Evolutionary conservation across 352 stramenopile genomes (phyloP).

Genomic region (Saprolegnia diclina): DNA sequence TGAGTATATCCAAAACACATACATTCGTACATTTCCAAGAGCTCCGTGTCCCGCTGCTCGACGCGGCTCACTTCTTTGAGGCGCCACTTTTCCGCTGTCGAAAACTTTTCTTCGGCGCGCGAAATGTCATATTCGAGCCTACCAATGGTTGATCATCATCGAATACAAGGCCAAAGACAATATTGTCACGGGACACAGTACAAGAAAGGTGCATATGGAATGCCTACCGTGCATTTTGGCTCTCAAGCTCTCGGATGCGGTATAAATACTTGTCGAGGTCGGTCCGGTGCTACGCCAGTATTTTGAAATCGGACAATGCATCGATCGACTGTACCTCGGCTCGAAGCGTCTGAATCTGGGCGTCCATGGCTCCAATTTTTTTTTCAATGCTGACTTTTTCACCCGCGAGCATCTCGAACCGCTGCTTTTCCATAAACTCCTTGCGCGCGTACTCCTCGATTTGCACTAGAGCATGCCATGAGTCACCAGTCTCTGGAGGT

Average conservation of each 20-base stretch:
- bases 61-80: conserved; percentile 45
- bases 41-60: conserved; percentile 44
- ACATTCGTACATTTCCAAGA: conserved; percentile 33
- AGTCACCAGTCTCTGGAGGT: background rate
- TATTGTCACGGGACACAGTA: no score
- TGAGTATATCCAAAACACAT: background rate
- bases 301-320: background rate
- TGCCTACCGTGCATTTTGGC: conserved; percentile 38
- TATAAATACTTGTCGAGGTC: conserved; percentile 46
- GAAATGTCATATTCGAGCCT: conserved; percentile 40
- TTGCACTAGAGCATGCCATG: conserved; percentile 27
- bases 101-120: conserved; percentile 42
- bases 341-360: conserved; percentile 30
- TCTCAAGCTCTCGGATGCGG: conserved; percentile 43
- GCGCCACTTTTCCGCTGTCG: conserved; percentile 44
- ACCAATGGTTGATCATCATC: background rate
- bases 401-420: conserved; percentile 31
- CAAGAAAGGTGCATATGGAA: background rate
- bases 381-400: conserved; percentile 39
- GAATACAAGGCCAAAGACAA: no score
- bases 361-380: conserved; percentile 34
- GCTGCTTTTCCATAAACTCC: conserved; percentile 41
- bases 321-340: conserved; percentile 15
- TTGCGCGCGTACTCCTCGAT: conserved; percentile 43
- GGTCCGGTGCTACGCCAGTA: conserved; percentile 27